phyloP scores from a whole-genome alignment of 1,284 basidiomycete genomes.

The Sutorius eximius region DNA sequence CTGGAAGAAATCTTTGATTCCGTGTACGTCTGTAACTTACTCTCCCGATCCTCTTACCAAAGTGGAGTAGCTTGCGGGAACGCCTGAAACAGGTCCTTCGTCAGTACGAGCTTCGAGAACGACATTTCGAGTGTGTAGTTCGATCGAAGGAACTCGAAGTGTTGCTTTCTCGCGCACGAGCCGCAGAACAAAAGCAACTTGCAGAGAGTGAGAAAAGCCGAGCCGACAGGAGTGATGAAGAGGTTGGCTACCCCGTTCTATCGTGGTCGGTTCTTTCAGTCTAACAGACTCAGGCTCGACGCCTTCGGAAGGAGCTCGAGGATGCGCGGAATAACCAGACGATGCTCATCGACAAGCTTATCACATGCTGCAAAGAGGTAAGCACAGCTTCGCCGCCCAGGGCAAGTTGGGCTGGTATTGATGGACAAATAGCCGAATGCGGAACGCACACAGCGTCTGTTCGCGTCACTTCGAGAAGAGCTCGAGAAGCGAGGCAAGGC shows the following conservation, averaged over 20 bases:
- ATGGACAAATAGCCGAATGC: conserved; percentile 63
- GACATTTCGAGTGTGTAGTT: conserved; percentile 84
- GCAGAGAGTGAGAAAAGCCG: conserved; percentile 68
- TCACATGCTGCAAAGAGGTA: conserved; percentile 82
- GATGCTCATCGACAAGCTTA: conserved; percentile 74
- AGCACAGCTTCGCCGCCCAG: conserved; percentile 24
- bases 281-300: conserved; percentile 48
- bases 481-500: conserved; percentile 62
- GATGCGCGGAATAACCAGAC: conserved; percentile 72
- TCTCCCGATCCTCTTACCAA: conserved; percentile 9
- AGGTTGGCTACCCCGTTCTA: conserved; percentile 46
- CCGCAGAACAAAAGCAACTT: conserved; percentile 79
- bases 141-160: conserved; percentile 86
- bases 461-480: conserved; percentile 76
- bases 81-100: conserved; percentile 79
- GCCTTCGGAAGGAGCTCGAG: conserved; percentile 70
- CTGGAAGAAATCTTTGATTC: conserved; percentile 78
- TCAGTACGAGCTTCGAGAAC: conserved; percentile 82
- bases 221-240: conserved; percentile 68
- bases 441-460: conserved; percentile 74
- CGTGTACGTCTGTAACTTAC: conserved; percentile 52
- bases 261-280: conserved; percentile 10
- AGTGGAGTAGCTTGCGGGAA: conserved; percentile 61
- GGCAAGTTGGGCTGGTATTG: not conserved
- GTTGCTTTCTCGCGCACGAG: conserved; percentile 75